Conservation (phyloP, 2,329 filamentous ascomycete species). For the Aspergillus puulaauensis region DNA sequence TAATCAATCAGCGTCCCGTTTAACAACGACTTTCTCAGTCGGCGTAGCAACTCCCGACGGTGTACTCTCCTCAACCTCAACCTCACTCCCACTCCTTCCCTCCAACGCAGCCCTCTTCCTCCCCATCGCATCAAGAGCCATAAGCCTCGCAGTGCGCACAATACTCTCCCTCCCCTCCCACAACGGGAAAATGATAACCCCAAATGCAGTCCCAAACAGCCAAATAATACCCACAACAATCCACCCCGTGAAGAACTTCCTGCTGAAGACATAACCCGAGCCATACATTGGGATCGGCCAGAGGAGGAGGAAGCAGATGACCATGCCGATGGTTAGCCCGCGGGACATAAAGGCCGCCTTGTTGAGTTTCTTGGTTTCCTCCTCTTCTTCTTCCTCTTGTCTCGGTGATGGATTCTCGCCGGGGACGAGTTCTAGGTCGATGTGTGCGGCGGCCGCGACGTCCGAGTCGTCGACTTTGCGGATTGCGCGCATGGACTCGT, state of each 20-base stretch:
- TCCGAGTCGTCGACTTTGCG: constrained; percentile 76
- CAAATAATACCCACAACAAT: constrained; percentile 74
- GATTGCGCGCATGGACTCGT: constrained; percentile 78
- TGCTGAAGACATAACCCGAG: constrained; percentile 74
- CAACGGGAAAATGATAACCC: constrained; percentile 77
- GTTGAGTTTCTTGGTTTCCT: constrained; percentile 52
- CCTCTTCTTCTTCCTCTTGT: constrained; percentile 34
- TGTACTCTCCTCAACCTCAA: constrained; percentile 35
- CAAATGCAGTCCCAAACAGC: constrained; percentile 71
- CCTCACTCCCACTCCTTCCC: constrained; percentile 14
- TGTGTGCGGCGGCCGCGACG: constrained; percentile 60
- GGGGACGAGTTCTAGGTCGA: constrained; percentile 65
- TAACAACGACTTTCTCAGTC: constrained; percentile 42
- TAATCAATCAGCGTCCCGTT: neutral
- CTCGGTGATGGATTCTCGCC: constrained; percentile 49
- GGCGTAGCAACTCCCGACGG: constrained; percentile 49
- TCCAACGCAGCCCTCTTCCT: constrained; percentile 31
- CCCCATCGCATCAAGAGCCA: constrained; percentile 59
- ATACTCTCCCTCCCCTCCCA: constrained; percentile 75
- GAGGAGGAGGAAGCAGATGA: constrained; percentile 70
- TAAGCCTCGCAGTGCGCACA: constrained; percentile 58
- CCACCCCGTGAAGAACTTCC: constrained; percentile 82
- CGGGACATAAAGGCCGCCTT: constrained; percentile 57
- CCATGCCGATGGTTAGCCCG: constrained; percentile 61
- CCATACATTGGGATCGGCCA: constrained; percentile 96